phyloP scores from a whole-genome alignment of 306 rosid genomes.

The Vigna nakashimae region DNA sequence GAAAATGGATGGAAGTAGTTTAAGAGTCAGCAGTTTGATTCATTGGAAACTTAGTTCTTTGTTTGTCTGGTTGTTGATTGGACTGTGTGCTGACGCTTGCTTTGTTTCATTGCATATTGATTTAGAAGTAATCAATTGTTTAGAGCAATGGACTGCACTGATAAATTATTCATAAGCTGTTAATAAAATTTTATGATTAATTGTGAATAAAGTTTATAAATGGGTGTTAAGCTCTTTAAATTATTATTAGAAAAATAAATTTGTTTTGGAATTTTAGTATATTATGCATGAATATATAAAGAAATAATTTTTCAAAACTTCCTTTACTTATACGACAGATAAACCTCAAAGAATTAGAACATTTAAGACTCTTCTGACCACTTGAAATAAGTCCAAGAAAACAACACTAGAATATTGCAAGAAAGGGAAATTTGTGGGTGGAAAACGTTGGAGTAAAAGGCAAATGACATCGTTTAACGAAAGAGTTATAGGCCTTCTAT shows the following conservation, averaged over 20 bases:
- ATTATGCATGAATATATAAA: no score
- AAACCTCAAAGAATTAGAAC: no score
- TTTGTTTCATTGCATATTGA: neutral
- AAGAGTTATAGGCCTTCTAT: no score
- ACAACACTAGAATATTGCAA: neutral
- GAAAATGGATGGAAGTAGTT: slow-evolving; percentile 4
- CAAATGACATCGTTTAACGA: neutral
- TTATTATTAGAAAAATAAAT: no score
- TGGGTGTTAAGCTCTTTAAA: no score
- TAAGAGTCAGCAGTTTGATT: slow-evolving; percentile 14
- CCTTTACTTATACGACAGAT: no score
- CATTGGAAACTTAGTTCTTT: neutral
- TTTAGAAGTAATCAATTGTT: neutral
- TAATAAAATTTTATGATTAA: no score
- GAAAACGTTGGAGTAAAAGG: neutral
- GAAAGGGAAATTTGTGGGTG: neutral
- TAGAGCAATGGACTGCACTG: slow-evolving; percentile 9
- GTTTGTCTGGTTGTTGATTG: slow-evolving; percentile 24
- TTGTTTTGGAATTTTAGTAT: no score
- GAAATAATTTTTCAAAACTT: no score
- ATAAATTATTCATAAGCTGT: neutral
- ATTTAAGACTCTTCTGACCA: neutral
- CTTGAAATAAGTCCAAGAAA: neutral
- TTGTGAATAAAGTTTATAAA: no score
- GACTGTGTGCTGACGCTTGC: neutral